phyloP scores from a whole-genome alignment of 495 filamentous ascomycete genomes.

The Sporormia fimetaria region DNA sequence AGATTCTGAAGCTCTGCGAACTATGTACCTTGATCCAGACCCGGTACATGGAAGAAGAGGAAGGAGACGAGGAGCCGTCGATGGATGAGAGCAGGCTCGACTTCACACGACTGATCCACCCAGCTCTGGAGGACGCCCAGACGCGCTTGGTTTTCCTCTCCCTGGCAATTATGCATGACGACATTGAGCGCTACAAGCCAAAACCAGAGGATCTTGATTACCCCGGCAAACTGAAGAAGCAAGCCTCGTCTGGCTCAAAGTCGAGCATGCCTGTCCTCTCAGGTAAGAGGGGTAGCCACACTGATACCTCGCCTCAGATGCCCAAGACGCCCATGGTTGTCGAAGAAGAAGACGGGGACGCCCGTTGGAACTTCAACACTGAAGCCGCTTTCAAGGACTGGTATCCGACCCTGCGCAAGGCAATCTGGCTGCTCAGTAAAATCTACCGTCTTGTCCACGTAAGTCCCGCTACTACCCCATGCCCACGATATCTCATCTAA shows the following conservation, averaged over 20 bases:
- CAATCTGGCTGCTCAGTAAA: slow-evolving; percentile 69
- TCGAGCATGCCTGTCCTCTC: slow-evolving; percentile 33
- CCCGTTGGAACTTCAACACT: slow-evolving; percentile 26
- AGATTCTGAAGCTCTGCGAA: slow-evolving; percentile 66
- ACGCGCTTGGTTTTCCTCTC: slow-evolving; percentile 64
- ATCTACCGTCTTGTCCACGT: slow-evolving; percentile 79
- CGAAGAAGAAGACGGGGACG: slow-evolving; percentile 36
- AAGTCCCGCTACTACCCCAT: slow-evolving; percentile 29
- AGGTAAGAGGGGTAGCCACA: slow-evolving; percentile 31
- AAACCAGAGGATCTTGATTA: slow-evolving; percentile 60
- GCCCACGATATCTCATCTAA: slow-evolving; percentile 3
- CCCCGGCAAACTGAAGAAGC: slow-evolving; percentile 40
- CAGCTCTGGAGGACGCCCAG: slow-evolving; percentile 61
- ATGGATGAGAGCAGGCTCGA: slow-evolving; percentile 47
- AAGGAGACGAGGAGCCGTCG: slow-evolving; percentile 41
- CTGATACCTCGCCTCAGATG: slow-evolving; percentile 37
- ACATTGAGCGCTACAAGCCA: slow-evolving; percentile 59
- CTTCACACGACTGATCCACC: slow-evolving; percentile 54
- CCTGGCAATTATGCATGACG: slow-evolving; percentile 52
- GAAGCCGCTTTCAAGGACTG: slow-evolving; percentile 40
- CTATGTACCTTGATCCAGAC: slow-evolving; percentile 71
- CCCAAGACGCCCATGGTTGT: slow-evolving; percentile 43
- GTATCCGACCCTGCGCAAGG: slow-evolving; percentile 64
- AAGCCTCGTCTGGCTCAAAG: slow-evolving; percentile 36
- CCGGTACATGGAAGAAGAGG: slow-evolving; percentile 63